Conservation (phyloP, 495 filamentous ascomycete species). For the Delitschia confertaspora region DNA sequence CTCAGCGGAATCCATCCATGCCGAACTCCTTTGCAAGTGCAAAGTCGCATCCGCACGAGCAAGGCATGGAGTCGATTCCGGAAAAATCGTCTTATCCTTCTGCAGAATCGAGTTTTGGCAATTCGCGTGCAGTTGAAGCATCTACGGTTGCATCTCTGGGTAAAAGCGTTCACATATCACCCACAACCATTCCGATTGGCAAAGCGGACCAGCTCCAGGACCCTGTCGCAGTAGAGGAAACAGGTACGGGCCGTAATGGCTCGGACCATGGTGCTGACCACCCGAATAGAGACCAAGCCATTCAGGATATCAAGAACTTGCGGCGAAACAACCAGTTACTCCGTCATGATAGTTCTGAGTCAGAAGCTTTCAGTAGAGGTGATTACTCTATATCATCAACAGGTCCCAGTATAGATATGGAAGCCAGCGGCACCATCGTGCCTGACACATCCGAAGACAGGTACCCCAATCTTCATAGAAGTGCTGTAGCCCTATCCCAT, state of each 20-base stretch:
- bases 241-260: conserved; percentile 18
- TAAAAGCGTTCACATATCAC: conserved; percentile 16
- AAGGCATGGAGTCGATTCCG: conserved; percentile 29
- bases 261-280: conserved; percentile 6
- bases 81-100: conserved; percentile 19
- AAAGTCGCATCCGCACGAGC: conserved; percentile 36
- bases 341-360: conserved; percentile 28
- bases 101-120: conserved; percentile 18
- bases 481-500: conserved; percentile 4
- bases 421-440: conserved; percentile 33
- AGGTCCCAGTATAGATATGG: conserved; percentile 23
- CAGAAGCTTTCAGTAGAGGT: conserved; percentile 20
- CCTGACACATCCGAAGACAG: conserved; percentile 23
- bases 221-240: not conserved
- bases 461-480: conserved; percentile 11
- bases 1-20: conserved; percentile 27
- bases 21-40: conserved; percentile 39
- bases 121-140: not conserved
- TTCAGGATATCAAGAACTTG: conserved; percentile 23
- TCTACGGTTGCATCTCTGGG: conserved; percentile 5
- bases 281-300: conserved; percentile 18
- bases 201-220: not conserved
- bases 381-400: conserved; percentile 13
- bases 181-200: conserved; percentile 17
- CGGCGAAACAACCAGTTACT: conserved; percentile 26